phyloP scores from a whole-genome alignment of 805 yeast genomes.

The Millerozyma miso region DNA sequence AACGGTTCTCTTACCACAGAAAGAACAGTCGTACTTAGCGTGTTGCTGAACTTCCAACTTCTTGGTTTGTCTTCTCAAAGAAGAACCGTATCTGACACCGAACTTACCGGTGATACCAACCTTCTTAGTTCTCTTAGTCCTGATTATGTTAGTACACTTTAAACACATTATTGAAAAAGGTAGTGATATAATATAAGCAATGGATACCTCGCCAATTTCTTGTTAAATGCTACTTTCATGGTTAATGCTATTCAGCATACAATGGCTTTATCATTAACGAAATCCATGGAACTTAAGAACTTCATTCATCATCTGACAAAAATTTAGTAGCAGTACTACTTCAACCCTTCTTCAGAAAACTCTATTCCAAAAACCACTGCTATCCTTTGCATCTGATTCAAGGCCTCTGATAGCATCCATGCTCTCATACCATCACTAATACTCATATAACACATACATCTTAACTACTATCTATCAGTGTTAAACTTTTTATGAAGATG shows the following conservation, averaged over 20 bases:
- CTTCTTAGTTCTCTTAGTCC: conserved; percentile 99
- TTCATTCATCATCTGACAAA: not conserved
- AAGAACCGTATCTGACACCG: conserved; percentile 99
- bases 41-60: conserved; percentile 99
- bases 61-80: conserved; percentile 99
- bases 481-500: not conserved
- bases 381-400: not conserved
- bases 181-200: not conserved
- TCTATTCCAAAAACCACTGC: not conserved
- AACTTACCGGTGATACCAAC: conserved; percentile 99
- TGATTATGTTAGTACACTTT: conserved; percentile 43
- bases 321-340: not conserved
- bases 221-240: not conserved
- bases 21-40: conserved; percentile 97
- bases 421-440: not conserved
- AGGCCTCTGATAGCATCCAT: not conserved
- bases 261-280: too few species aligned
- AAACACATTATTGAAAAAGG: too few species aligned
- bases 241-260: too few species aligned
- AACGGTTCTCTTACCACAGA: conserved; percentile 99
- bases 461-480: not conserved
- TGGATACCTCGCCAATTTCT: not conserved
- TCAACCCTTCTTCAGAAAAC: not conserved
- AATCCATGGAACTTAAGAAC: too few species aligned
- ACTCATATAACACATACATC: not conserved